Evolutionary conservation across 768 basidiomycete genomes (phyloP), one percentile per base, ranked within the genome.

Genomic region (Imleria badia): DNA sequence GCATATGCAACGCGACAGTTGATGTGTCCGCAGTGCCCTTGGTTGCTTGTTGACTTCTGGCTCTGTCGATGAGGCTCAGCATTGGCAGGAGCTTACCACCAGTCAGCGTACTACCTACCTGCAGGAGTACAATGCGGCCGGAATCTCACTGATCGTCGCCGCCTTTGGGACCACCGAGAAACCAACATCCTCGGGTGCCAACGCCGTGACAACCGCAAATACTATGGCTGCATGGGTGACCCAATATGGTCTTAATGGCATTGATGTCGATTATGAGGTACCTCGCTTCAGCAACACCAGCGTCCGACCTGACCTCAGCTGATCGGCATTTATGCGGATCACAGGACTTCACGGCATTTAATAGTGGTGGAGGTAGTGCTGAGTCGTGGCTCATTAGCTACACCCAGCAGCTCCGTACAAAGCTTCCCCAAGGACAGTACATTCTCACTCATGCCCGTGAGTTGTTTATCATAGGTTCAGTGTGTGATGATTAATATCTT

Each of bases 61-160:
- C 6, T 63, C 78, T 0, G 73, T 61, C 45, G 79, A 81, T 57
- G 63, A 80, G 66, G 80, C 78, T 10, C 64, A 66, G 45, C 73
- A 74, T 58, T 81, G 78, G 79, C 60, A 72, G 19, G 58, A 59
- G 33, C 67, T 81, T 4, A 66, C 73, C 3, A 66, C 69, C 6
- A 56, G 58, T 17, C 63, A 78, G 30, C 76, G 82, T 30, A 59
- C 75, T 13, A 41, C 73, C 15, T 73, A 78, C 60, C 67, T 81
- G 56, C 58, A 75, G 1, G 73, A 78, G 53, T 84, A 84, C 60
- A 72, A 71, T 23, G 73, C 77, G 0, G 81, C 82, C 9, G 83
- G 83, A 20, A 82, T 84, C 64, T 78, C 77, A 23, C 63, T 85
- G 38, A 75, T 85, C 49, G 83, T 84, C 7, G 80, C 81, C 45